These are phyloP conservation scores for Mortierella sp. DNA, from an alignment of 371 early-diverging fungal genomes.

Conservation along the genomic window DNA sequence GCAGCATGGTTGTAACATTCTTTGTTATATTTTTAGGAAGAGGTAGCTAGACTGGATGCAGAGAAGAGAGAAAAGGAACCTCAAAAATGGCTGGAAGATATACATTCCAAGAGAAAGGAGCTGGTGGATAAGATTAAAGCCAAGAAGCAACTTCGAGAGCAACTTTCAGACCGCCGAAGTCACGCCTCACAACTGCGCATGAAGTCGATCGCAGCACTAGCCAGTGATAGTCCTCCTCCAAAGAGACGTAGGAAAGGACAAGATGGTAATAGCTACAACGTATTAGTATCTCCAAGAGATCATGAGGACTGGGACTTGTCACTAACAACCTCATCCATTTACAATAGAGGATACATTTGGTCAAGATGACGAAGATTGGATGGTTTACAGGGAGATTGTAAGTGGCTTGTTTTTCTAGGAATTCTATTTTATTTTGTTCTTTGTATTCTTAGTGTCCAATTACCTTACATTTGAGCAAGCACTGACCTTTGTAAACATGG, in stretches of 20 bases:
- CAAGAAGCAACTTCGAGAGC: slow-evolving; percentile 74
- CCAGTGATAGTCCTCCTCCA: slow-evolving; percentile 67
- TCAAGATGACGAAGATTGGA: slow-evolving; percentile 94
- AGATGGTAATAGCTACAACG: slow-evolving; percentile 60
- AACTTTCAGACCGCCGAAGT: slow-evolving; percentile 87
- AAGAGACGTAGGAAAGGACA: slow-evolving; percentile 71
- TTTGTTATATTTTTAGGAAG: slow-evolving; percentile 60
- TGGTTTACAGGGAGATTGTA: slow-evolving; percentile 90
- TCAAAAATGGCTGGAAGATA: slow-evolving; percentile 78
- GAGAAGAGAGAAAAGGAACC: slow-evolving; percentile 76
- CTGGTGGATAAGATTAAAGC: slow-evolving; percentile 75
- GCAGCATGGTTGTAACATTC: neutral
- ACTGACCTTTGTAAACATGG: neutral
- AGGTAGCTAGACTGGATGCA: slow-evolving; percentile 77
- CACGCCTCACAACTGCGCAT: slow-evolving; percentile 88
- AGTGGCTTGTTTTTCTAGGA: slow-evolving; percentile 30
- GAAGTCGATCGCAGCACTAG: slow-evolving; percentile 87
- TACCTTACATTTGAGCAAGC: neutral
- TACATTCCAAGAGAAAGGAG: slow-evolving; percentile 71
- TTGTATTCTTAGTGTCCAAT: neutral
- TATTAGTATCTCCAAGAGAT: neutral
- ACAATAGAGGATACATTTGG: slow-evolving; percentile 89
- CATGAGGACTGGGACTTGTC: neutral
- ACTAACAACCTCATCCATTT: neutral
- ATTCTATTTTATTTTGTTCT: neutral